These are phyloP conservation scores for Pythium oligandrum DNA, from an alignment of 352 stramenopile species.

Conservation along the genomic window DNA sequence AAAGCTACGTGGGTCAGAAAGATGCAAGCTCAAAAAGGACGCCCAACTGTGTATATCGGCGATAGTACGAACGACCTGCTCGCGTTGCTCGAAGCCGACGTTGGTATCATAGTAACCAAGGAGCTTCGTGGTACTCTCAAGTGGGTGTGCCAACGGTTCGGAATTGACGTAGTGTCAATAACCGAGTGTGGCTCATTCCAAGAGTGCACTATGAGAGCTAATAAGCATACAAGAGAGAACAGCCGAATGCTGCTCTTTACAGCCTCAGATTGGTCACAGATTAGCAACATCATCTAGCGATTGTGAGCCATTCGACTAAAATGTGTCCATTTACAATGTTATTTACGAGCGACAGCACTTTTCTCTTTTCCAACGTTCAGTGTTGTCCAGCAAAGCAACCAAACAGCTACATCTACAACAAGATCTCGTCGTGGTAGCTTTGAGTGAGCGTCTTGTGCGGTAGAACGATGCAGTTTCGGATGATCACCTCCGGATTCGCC, in stretches of 20 bases:
- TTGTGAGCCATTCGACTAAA: not conserved
- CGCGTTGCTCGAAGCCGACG: slow-evolving; percentile 54
- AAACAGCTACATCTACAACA: slow-evolving; percentile 27
- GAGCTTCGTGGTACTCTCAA: slow-evolving; percentile 15
- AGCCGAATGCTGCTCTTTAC: too few species aligned
- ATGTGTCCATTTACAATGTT: not conserved
- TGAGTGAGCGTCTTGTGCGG: slow-evolving; percentile 84
- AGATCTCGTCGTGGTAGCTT: slow-evolving; percentile 88
- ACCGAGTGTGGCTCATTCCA: not conserved
- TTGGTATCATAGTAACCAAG: slow-evolving; percentile 39
- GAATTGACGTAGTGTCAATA: slow-evolving; percentile 28
- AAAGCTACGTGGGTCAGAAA: slow-evolving; percentile 36
- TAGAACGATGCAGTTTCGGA: slow-evolving; percentile 87
- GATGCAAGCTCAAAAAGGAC: slow-evolving; percentile 1
- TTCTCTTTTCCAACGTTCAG: not conserved
- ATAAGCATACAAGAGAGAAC: too few species aligned
- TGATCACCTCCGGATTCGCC: slow-evolving; percentile 82
- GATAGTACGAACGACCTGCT: slow-evolving; percentile 68
- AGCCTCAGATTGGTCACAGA: too few species aligned
- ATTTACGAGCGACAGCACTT: not conserved
- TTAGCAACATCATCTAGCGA: too few species aligned
- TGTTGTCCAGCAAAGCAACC: not conserved
- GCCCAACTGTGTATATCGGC: slow-evolving; percentile 46
- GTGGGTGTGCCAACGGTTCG: slow-evolving; percentile 26
- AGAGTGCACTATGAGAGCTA: too few species aligned